Base-by-base conservation (phyloP, 2,329 filamentous ascomycete genomes). In the Diaporthe citrichinensis region DNA sequence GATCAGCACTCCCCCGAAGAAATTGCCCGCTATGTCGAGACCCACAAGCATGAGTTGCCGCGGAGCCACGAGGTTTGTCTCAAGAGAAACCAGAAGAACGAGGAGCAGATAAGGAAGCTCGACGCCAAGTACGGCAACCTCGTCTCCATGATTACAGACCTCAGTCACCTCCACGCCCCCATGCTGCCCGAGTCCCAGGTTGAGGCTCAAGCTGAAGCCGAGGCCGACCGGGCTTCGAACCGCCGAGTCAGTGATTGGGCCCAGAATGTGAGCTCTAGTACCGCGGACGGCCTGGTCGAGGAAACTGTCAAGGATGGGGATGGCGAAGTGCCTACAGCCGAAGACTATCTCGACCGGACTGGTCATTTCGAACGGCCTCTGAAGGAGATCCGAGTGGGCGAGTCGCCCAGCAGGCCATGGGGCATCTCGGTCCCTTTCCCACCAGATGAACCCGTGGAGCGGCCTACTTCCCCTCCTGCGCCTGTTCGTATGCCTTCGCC, bases 91-190 rank as follows among this genome's bases (percentile, higher is more conserved):
- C 95, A 98, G 84, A 93, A 92, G 83, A 96, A 96, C 81, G 93
- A 96, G 79, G 91, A 94, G 78, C 94, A 96, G 81, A 94, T 98
- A 81, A 92, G 92, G 78, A 94, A 97, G 84, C 88, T 98, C 73
- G 96, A 98, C 83, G 95, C 95, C 77, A 98, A 98, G 84, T 98
- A 98, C 82, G 95, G 95, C 78, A 96, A 93, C 82, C 87, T 98
- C 58, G 95, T 95, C 79, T 97, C 92, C 85, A 98, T 98, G 96
- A 97, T 98, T 77, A 93, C 97, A 83, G 95, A 95, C 12, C 87
- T 98, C 53, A 94, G 95, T 67, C 91, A 93, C 78, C 95, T 97
- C 79, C 96, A 98, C 82, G 94, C 97, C 82, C 93, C 94, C 8
- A 95, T 97, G 91, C 87, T 98, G 39, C 94, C 94, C 1, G 87